Evolutionary conservation across 768 basidiomycete species (phyloP), one percentile per base, ranked within the genome.

Genomic region (Rhodosporidiobolus odoratus): DNA sequence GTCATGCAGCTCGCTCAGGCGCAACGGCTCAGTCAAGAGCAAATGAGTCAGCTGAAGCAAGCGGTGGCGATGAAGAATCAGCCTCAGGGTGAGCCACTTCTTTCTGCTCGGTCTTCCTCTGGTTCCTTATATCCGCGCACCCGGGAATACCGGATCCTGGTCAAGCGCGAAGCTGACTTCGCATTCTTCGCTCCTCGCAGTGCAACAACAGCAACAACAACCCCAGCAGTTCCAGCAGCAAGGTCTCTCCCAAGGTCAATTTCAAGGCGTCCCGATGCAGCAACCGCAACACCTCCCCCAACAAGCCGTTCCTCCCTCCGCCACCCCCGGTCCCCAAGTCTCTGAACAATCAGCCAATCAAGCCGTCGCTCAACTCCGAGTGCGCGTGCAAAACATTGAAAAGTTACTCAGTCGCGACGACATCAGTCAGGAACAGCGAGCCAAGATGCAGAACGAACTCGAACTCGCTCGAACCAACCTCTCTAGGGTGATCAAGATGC

Each of bases 1-100:
- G 68, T 73, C 68, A 69, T 73, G 67, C 56, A 54, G n/a, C 68
- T 73, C 50, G 72, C 72, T 2, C 65, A 69, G 64, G 66, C 58
- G 27, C 60, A 61, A 1, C 50, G 68, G 19, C 27, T 73, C 35
- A 69, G 56, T n/a, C 64, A 53, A 9, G 68, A 73, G 57, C 72
- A 73, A 50, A 73, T 73, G 72, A 32, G 19, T 2, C 59, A 62
- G 47, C 57, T 73, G 32, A 69, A 69, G 35, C 64, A 68, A 23
- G 72, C 68, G 2, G 68, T 73, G 6, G 68, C 64, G 30, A 27
- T 56, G 30, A 54, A 66, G 52, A 72, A 72, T 27, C 62, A 58
- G 27, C n/a, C 65, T 25, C 64, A 66, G 57, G 69, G 69, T 62
- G 12, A 10, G 64, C 48, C 13, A 8, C 34, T 6, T 1, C 43